These are phyloP conservation scores for Stromatinia cepivora DNA, from an alignment of 2,329 filamentous ascomycete genomes.

Conservation along the genomic window DNA sequence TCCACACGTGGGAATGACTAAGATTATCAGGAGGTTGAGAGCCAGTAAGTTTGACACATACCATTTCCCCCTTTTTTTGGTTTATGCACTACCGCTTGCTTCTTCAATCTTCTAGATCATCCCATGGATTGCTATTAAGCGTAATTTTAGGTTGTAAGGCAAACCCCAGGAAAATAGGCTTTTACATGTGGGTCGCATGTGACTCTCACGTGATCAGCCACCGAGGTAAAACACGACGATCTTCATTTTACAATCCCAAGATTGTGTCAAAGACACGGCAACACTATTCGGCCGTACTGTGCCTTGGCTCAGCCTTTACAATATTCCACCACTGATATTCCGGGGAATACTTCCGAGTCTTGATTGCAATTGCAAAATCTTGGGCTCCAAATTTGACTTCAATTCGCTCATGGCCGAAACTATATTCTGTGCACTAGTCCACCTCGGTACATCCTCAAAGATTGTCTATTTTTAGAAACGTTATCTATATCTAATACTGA, in stretches of 20 bases:
- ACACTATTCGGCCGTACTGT: not conserved
- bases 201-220: slow-evolving; percentile 5
- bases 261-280: not conserved
- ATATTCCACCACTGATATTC: not conserved
- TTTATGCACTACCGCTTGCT: slow-evolving; percentile 5
- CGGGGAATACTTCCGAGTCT: slow-evolving; percentile 4
- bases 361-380: not conserved
- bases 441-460: not conserved
- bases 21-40: slow-evolving; percentile 3
- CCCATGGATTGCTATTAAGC: slow-evolving; percentile 5
- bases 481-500: not conserved
- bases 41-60: slow-evolving; percentile 14
- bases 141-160: not conserved
- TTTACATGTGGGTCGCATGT: not conserved
- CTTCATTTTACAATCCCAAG: slow-evolving; percentile 12
- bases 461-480: not conserved
- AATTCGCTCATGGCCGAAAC: slow-evolving; percentile 16
- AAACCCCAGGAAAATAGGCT: not conserved
- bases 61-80: slow-evolving; percentile 10
- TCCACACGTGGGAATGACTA: slow-evolving; percentile 23
- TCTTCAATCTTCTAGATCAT: slow-evolving; percentile 13
- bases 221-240: slow-evolving; percentile 2
- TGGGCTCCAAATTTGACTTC: slow-evolving; percentile 5
- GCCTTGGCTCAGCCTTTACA: not conserved
- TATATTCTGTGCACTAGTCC: not conserved